Percentiles rank a stretch among this genome's conserved stretches.
Evolutionary conservation across 768 basidiomycete genomes (phyloP).

Genomic region (Udeniomyces megalosporus): DNA sequence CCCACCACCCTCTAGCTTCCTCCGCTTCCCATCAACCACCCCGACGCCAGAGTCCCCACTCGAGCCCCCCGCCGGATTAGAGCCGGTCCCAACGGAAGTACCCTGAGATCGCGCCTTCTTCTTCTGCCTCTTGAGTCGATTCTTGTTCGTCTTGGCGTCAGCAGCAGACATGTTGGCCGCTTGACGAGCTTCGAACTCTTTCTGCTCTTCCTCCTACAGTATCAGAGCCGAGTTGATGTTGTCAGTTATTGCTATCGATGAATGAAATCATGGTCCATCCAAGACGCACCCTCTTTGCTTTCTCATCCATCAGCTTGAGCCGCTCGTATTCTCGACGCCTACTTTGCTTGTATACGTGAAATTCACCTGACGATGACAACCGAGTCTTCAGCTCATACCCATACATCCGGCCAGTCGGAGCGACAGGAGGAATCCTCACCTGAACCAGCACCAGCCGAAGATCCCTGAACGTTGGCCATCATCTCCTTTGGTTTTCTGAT

Average conservation of each 20-base stretch:
- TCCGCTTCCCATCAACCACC: slow-evolving; percentile 50
- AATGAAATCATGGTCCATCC: neutral
- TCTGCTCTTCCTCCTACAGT: slow-evolving; percentile 58
- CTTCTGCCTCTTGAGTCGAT: slow-evolving; percentile 82
- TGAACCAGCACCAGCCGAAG: slow-evolving; percentile 88
- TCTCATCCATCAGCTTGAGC: slow-evolving; percentile 75
- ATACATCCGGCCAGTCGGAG: too few relatives aligned
- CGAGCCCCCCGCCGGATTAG: neutral
- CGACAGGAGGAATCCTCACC: slow-evolving; percentile 31
- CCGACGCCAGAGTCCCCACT: neutral
- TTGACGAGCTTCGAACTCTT: slow-evolving; percentile 60
- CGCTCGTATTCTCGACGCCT: slow-evolving; percentile 89
- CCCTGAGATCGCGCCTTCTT: slow-evolving; percentile 55
- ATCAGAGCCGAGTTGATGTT: neutral
- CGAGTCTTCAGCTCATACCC: too few relatives aligned
- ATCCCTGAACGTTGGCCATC: slow-evolving; percentile 99
- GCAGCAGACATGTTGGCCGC: slow-evolving; percentile 52
- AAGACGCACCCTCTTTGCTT: slow-evolving; percentile 49
- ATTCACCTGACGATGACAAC: slow-evolving; percentile 36
- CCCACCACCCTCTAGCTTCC: slow-evolving; percentile 49
- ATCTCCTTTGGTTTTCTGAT: slow-evolving; percentile 59
- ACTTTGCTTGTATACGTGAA: slow-evolving; percentile 95
- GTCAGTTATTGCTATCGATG: neutral
- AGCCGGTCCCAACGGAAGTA: neutral
- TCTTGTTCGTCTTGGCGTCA: slow-evolving; percentile 85